A percentile compares a stretch with the other conserved stretches of the same genome.
phyloP scores from a whole-genome alignment of 2,329 filamentous ascomycete genomes.

The Ophiocordyceps sinensis region DNA sequence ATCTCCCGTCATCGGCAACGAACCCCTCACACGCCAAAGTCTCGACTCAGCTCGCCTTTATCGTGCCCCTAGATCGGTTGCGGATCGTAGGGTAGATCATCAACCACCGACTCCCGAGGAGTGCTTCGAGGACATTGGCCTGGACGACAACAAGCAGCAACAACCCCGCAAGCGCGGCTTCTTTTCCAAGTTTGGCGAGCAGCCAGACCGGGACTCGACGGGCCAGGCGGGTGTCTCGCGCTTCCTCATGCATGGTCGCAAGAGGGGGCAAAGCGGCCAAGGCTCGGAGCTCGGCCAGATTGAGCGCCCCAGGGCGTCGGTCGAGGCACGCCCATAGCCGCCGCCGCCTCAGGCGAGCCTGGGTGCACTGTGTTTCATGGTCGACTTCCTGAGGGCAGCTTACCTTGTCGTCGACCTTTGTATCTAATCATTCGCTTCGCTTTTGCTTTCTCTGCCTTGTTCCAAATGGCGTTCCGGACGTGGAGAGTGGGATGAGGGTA shows the following conservation, averaged over 20 bases:
- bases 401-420: too few species aligned
- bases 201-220: conserved; percentile 20
- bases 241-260: conserved; percentile 58
- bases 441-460: too few species aligned
- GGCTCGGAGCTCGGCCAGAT: conserved; percentile 59
- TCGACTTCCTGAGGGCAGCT: not conserved
- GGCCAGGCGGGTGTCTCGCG: conserved; percentile 30
- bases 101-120: conserved; percentile 60
- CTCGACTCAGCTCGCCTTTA: conserved; percentile 60
- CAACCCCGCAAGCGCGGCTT: conserved; percentile 47
- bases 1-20: conserved; percentile 53
- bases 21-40: conserved; percentile 56
- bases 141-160: conserved; percentile 55
- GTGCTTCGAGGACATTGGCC: conserved; percentile 76
- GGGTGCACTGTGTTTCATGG: too few species aligned
- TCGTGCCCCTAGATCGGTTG: conserved; percentile 45
- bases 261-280: conserved; percentile 49
- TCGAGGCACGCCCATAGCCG: conserved; percentile 5
- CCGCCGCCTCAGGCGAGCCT: not conserved
- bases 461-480: too few species aligned
- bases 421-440: too few species aligned
- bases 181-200: conserved; percentile 62
- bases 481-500: too few species aligned
- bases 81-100: conserved; percentile 42
- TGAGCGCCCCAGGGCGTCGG: conserved; percentile 21